Percentiles rank a stretch among this genome's conserved stretches.
These are phyloP conservation scores for Melampsora medusae DNA, from an alignment of 1,284 basidiomycete genomes.

Conservation along the genomic window DNA sequence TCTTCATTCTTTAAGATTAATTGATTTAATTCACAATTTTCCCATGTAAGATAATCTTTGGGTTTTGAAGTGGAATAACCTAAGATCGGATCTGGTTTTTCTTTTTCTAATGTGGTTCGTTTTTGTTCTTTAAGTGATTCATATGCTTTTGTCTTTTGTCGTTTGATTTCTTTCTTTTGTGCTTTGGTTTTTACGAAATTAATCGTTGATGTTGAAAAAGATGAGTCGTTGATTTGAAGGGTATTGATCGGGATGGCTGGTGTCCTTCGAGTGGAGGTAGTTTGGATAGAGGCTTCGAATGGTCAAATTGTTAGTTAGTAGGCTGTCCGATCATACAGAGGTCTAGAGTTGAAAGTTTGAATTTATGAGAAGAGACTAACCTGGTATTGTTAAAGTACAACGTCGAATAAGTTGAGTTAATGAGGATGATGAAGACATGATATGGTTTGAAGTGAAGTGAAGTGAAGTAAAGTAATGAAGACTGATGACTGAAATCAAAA, in stretches of 20 bases:
- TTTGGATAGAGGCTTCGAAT: neutral
- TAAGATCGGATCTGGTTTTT: conserved; percentile 37
- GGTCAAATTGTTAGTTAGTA: neutral
- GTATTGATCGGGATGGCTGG: neutral
- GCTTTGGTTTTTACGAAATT: conserved; percentile 20
- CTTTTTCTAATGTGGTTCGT: neutral
- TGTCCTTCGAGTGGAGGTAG: neutral
- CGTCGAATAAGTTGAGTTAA: neutral
- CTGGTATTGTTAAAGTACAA: neutral
- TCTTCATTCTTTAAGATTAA: conserved; percentile 39
- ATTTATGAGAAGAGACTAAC: neutral
- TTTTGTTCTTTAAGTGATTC: conserved; percentile 6
- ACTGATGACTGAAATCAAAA: too few relatives aligned
- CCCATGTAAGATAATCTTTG: conserved; percentile 30
- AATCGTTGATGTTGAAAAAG: conserved; percentile 5
- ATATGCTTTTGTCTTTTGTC: conserved; percentile 14
- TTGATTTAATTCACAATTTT: conserved; percentile 31
- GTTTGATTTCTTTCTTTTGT: conserved; percentile 33
- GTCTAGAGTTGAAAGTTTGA: neutral
- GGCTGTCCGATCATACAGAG: neutral
- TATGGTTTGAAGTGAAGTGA: neutral
- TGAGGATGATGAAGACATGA: neutral
- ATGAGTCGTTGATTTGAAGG: neutral
- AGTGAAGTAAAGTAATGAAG: too few relatives aligned
- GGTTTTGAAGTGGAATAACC: conserved; percentile 34